Evolutionary conservation across 169 alveolate genomes (phyloP).

Genomic region (Plasmodium vinckei): DNA sequence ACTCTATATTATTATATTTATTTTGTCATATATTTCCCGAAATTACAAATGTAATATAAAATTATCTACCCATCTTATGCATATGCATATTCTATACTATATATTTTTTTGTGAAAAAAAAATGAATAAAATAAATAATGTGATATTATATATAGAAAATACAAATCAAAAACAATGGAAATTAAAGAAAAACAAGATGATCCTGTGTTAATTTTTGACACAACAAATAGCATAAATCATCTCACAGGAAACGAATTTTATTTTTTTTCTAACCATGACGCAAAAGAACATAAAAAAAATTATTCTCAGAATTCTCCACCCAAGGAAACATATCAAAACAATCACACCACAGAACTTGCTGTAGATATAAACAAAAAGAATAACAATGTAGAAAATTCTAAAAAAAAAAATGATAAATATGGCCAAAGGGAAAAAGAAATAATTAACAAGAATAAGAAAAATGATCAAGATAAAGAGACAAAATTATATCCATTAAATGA

Average conservation of each 20-base stretch:
- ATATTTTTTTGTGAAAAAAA: constrained; percentile 3
- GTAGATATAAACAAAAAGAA: not conserved
- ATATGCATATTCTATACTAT: not conserved
- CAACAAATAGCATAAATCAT: constrained; percentile 46
- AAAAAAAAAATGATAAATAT: not conserved
- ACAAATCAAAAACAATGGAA: constrained; percentile 19
- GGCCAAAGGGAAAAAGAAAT: not conserved
- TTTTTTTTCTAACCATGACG: constrained; percentile 70
- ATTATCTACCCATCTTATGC: not conserved
- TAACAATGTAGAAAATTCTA: not conserved
- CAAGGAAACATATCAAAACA: not conserved
- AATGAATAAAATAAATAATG: constrained; percentile 9
- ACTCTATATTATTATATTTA: not conserved
- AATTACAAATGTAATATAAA: not conserved
- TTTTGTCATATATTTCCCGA: not conserved
- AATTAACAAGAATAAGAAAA: not conserved
- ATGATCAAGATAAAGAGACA: not conserved
- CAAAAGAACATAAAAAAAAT: constrained; percentile 5
- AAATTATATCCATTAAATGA: not conserved
- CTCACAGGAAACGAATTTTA: constrained; percentile 74
- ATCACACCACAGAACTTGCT: not conserved
- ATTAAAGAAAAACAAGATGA: constrained; percentile 31
- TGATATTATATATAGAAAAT: constrained; percentile 10
- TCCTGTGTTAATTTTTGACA: constrained; percentile 38
- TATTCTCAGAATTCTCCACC: not conserved